Evolutionary conservation across 1,284 basidiomycete genomes (phyloP), one percentile per base, ranked within the genome.

Genomic region (Volvariella surrecta): DNA sequence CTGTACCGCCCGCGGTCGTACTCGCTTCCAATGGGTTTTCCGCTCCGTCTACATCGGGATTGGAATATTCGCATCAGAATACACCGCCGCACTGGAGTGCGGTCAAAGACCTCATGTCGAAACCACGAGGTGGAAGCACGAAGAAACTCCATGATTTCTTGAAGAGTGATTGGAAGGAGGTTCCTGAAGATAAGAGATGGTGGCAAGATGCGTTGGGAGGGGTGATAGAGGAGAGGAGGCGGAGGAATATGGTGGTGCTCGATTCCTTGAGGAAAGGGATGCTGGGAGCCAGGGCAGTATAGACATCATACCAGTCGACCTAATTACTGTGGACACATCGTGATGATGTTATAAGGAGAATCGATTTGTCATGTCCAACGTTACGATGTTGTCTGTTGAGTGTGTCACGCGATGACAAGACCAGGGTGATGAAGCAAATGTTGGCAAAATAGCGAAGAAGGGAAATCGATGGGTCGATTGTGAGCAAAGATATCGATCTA

Each of bases 1-100:
- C 85, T 9, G 70, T 89, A 42, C 88, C 88, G 2, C 88, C 88
- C 8, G 66, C 63, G 2, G 48, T 85, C 45, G 69, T 73, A 7
- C 56, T 82, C 21, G 79, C 73, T 0, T 52, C 61, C 2, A 75
- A 79, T 44, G 81, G 80, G 0, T 73, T 79, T 53, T 64, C 64
- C 21, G 58, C 49, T 11, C 63, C 67, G 3, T 53, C 62, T 21
- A 15, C 50, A 10, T 19, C 47, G 7, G 47, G 51, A 2, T 50
- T 52, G 2, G 37, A 43, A 4, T 74, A 72, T 52, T 73, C 73
- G 2, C 62, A 35, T 34, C 45, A 57, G 4, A 67, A 71, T 48
- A 75, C 75, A 8, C 79, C 78, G 8, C 75, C 76, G 1, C 67
- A 72, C 48, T 81, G 73, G 73, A 48, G 52, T 4, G 51, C 61